These are phyloP conservation scores for Cercospora sp. DNA, from an alignment of 2,329 filamentous ascomycete genomes.

Conservation along the genomic window DNA sequence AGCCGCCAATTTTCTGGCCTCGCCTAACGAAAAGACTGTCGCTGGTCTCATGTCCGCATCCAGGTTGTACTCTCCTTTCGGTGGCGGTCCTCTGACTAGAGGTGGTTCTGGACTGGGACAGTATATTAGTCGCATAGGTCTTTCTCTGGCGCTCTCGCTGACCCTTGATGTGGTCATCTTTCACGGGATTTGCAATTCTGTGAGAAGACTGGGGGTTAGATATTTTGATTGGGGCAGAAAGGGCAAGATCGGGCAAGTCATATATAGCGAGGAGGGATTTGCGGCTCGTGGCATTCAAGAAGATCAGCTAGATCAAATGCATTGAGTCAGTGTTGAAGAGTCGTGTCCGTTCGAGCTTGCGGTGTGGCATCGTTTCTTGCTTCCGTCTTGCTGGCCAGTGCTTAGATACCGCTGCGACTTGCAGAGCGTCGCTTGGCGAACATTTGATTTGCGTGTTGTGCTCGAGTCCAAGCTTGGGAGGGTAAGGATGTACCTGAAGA, in stretches of 20 bases:
- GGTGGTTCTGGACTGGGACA: not conserved
- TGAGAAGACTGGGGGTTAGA: conserved; percentile 22
- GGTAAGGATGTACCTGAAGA: no score
- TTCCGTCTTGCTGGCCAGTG: not conserved
- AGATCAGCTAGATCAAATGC: not conserved
- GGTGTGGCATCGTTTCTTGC: no score
- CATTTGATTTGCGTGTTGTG: no score
- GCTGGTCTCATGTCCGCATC: conserved; percentile 1
- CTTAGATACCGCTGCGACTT: not conserved
- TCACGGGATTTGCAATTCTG: conserved; percentile 22
- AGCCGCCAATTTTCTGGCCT: conserved; percentile 23
- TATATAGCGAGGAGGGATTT: conserved; percentile 13
- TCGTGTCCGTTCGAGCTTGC: not conserved
- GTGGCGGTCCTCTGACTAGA: conserved; percentile 13
- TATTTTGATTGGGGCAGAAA: conserved; percentile 28
- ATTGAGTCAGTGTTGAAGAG: not conserved
- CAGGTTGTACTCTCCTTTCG: conserved; percentile 16
- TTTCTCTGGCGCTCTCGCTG: conserved; percentile 26
- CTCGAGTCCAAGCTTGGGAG: no score
- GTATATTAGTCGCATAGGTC: conserved; percentile 28
- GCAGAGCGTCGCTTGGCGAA: not conserved
- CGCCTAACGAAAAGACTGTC: conserved; percentile 6
- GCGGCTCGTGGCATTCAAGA: not conserved
- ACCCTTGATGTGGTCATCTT: conserved; percentile 27
- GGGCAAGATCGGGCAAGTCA: conserved; percentile 15